These are phyloP conservation scores for Haematococcus sp. DNA, from an alignment of 139 green algal genomes.

Conservation along the genomic window DNA sequence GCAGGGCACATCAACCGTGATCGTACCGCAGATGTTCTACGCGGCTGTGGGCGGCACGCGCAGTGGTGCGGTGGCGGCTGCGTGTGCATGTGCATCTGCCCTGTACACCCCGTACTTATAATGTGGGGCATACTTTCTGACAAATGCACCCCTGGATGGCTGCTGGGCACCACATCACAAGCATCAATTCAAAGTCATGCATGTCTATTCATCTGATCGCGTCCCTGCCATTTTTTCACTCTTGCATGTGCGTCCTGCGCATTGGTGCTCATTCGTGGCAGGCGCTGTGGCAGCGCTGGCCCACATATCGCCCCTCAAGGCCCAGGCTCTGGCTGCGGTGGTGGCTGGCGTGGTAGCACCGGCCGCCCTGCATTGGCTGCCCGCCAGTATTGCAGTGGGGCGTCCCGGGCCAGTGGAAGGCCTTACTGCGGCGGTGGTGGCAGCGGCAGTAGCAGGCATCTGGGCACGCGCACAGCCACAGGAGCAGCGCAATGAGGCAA, in stretches of 20 bases:
- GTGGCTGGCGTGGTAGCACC: constrained; percentile 21
- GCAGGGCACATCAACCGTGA: constrained; percentile 38
- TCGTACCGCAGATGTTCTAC: constrained; percentile 42
- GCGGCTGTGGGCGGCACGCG: constrained; percentile 30
- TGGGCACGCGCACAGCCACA: constrained; percentile 25
- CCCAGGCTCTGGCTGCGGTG: constrained; percentile 1
- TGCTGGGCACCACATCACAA: background rate
- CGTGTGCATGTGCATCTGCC: background rate
- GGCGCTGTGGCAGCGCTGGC: constrained; percentile 26
- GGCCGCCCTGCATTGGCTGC: background rate
- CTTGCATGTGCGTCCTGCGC: too few relatives aligned
- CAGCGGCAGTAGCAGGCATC: constrained; percentile 15
- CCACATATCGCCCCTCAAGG: constrained; percentile 44
- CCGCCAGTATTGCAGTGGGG: background rate
- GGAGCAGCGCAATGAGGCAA: background rate
- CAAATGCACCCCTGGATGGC: background rate
- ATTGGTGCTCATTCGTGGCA: too few relatives aligned
- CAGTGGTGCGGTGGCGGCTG: background rate
- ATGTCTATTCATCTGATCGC: background rate
- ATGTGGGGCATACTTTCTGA: background rate
- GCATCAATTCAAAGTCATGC: background rate
- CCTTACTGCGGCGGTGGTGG: constrained; percentile 29
- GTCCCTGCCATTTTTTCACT: too few relatives aligned
- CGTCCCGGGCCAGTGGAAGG: constrained; percentile 22
- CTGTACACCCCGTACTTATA: background rate